phyloP scores from a whole-genome alignment of 2,329 filamentous ascomycete species.

The Pestalotiopsis sp. region DNA sequence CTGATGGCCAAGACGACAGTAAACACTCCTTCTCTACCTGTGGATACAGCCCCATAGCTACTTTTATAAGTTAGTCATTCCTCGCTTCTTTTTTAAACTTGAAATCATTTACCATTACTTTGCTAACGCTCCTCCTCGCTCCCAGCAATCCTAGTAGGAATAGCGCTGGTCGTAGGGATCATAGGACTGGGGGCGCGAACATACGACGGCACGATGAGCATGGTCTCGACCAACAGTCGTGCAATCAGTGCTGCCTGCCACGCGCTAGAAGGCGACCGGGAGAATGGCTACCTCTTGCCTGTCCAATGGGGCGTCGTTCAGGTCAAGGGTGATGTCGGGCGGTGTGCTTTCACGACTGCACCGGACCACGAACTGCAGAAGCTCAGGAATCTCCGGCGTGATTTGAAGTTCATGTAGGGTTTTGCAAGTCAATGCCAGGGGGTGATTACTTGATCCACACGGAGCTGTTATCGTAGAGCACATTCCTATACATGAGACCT shows the following conservation, averaged over 20 bases:
- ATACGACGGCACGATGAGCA: constrained; percentile 33
- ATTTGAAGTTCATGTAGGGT: too few relatives aligned
- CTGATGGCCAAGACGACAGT: constrained; percentile 22
- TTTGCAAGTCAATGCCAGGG: too few relatives aligned
- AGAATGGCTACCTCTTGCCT: constrained; percentile 24
- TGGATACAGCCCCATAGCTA: constrained; percentile 30
- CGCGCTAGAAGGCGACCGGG: constrained; percentile 19
- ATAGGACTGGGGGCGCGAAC: neutral
- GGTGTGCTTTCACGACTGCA: constrained; percentile 2
- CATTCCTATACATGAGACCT: too few relatives aligned
- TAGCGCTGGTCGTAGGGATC: neutral
- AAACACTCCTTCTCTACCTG: constrained; percentile 31
- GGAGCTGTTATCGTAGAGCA: too few relatives aligned
- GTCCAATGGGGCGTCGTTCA: constrained; percentile 28
- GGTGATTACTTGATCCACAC: too few relatives aligned
- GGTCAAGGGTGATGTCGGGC: constrained; percentile 12
- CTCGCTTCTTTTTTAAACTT: neutral
- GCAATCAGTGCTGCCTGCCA: constrained; percentile 34
- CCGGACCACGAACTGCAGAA: neutral
- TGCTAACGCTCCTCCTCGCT: neutral
- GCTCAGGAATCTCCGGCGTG: neutral
- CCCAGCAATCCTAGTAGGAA: neutral
- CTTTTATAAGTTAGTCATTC: constrained; percentile 23
- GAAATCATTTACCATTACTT: too few relatives aligned
- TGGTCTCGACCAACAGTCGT: constrained; percentile 32